These are phyloP conservation scores for Solanum clarkiae DNA, from an alignment of 257 asterid genomes.

Conservation along the genomic window DNA sequence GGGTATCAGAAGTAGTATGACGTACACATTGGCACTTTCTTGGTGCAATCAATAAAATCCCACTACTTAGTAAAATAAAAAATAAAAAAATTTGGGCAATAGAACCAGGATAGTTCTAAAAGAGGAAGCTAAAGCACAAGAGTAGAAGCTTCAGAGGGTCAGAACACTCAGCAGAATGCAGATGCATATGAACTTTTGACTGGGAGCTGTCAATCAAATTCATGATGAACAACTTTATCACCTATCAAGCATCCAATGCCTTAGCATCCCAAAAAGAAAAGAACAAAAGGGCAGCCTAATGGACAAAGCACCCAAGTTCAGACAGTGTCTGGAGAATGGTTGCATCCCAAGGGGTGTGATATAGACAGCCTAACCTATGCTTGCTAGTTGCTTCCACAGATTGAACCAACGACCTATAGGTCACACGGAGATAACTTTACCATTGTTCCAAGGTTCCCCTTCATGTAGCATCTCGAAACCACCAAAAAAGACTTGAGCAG, in stretches of 20 bases:
- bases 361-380: not conserved
- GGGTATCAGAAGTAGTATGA: not conserved
- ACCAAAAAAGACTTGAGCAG: not conserved
- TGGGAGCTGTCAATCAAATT: not conserved
- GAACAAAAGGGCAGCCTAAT: not conserved
- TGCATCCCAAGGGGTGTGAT: not conserved
- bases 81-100: not conserved
- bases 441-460: not conserved
- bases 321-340: not conserved
- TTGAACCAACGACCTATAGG: not conserved
- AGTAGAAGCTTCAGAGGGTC: not conserved
- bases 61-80: not conserved
- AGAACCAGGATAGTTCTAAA: not conserved
- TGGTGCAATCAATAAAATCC: not conserved
- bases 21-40: not conserved
- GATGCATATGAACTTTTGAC: not conserved
- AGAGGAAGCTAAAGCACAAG: not conserved
- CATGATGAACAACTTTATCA: not conserved
- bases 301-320: not conserved
- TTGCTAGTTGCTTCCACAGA: not conserved
- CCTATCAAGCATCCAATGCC: not conserved
- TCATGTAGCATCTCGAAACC: not conserved
- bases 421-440: not conserved
- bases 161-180: not conserved
- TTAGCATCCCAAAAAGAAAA: not conserved